Evolutionary conservation across 2,329 filamentous ascomycete species (phyloP).

Genomic region (Epichloe festucae): DNA sequence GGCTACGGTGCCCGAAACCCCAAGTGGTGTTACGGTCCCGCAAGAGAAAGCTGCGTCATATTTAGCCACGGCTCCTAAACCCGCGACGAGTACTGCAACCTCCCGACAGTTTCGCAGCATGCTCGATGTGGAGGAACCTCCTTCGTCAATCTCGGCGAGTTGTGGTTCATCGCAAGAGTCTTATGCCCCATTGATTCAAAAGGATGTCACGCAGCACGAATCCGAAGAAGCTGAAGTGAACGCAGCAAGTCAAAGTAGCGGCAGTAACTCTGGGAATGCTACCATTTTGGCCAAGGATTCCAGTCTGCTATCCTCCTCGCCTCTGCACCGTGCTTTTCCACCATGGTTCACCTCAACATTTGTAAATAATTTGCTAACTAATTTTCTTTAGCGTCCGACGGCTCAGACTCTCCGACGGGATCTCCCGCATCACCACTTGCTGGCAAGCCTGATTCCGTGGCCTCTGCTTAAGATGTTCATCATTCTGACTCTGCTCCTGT

Average conservation of each 20-base stretch:
- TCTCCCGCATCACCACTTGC: slow-evolving; percentile 28
- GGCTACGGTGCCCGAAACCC: slow-evolving; percentile 17
- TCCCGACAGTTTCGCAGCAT: slow-evolving; percentile 35
- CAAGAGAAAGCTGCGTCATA: slow-evolving; percentile 7
- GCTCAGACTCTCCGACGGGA: slow-evolving; percentile 29
- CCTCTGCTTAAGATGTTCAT: slow-evolving; percentile 17
- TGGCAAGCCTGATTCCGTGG: slow-evolving; percentile 24
- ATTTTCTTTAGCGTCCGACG: slow-evolving; percentile 29
- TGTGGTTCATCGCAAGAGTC: slow-evolving; percentile 36
- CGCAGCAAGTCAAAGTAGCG: neutral
- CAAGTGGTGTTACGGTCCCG: slow-evolving; percentile 17
- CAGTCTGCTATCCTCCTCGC: slow-evolving; percentile 19
- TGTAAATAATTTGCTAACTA: slow-evolving; percentile 3
- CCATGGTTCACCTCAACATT: slow-evolving; percentile 1
- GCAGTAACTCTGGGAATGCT: neutral
- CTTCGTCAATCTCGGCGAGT: slow-evolving; percentile 29
- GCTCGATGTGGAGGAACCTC: slow-evolving; percentile 38
- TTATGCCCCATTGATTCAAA: slow-evolving; percentile 17
- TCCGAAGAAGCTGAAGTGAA: neutral
- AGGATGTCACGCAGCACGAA: slow-evolving; percentile 7
- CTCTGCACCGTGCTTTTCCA: slow-evolving; percentile 8
- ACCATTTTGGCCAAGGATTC: neutral
- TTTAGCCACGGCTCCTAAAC: slow-evolving; percentile 3
- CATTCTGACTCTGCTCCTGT: slow-evolving; percentile 22
- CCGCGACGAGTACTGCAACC: slow-evolving; percentile 8